Percentiles rank a stretch among this genome's conserved stretches.
These are phyloP conservation scores for Panicum virgatum DNA, from an alignment of 202 grass and related monocot genomes.

Conservation along the genomic window DNA sequence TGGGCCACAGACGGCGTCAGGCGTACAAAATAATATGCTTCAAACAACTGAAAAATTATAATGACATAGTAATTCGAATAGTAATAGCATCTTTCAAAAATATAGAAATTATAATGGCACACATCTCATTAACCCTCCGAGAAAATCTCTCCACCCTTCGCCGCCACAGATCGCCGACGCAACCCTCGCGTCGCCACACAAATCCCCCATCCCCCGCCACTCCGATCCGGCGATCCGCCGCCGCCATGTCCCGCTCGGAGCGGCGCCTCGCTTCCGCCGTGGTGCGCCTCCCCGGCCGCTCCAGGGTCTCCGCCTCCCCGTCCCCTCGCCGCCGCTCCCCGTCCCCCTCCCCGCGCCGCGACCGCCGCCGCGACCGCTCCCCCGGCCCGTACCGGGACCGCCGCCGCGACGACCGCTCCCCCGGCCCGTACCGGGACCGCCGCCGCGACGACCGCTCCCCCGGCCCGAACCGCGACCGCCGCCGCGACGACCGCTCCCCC, in stretches of 20 bases:
- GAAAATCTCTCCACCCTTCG: not conserved
- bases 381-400: slow-evolving; percentile 37
- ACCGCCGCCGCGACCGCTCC: slow-evolving; percentile 40
- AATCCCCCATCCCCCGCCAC: not conserved
- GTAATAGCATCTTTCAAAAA: no score
- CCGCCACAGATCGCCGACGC: slow-evolving; percentile 9
- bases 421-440: no score
- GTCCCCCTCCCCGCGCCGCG: slow-evolving; percentile 42
- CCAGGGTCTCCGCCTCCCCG: slow-evolving; percentile 67
- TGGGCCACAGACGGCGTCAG: no score
- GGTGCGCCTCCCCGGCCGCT: slow-evolving; percentile 51
- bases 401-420: no score
- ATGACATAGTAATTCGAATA: no score
- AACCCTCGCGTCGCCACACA: not conserved
- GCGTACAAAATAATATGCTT: no score
- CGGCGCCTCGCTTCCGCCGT: slow-evolving; percentile 62
- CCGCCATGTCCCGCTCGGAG: slow-evolving; percentile 50
- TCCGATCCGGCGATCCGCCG: slow-evolving; percentile 32
- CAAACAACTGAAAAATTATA: no score
- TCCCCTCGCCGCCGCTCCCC: slow-evolving; percentile 49
- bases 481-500: slow-evolving; percentile 31
- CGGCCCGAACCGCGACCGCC: slow-evolving; percentile 8
- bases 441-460: slow-evolving; percentile 49
- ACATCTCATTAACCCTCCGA: no score
- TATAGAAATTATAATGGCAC: no score